Percentiles rank a stretch among this genome's conserved stretches.
Conservation (phyloP, 345 rosid species). For the Eucalyptus globulus region DNA sequence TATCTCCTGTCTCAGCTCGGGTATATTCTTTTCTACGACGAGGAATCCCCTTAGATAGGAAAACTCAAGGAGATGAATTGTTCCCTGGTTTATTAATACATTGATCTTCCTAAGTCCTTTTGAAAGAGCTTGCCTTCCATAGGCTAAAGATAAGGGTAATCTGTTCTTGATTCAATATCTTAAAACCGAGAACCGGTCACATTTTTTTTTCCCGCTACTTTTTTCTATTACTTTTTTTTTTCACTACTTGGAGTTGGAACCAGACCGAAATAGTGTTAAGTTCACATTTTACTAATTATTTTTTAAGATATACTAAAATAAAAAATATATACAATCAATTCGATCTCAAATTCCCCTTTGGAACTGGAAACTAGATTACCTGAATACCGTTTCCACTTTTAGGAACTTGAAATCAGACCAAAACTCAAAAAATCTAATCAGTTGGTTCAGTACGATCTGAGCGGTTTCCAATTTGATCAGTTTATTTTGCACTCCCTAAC, state of each 20-base stretch:
- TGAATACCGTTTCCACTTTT: no score
- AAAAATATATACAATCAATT: accelerated
- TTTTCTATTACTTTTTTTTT: no score
- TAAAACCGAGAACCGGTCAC: accelerated
- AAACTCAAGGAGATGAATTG: background rate
- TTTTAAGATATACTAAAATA: no score
- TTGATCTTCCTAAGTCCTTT: background rate
- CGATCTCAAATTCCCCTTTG: accelerated
- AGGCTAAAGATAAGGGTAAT: background rate
- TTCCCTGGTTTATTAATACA: background rate
- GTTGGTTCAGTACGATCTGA: no score
- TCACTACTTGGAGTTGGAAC: no score
- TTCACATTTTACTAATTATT: no score
- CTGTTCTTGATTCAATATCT: no score
- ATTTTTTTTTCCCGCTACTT: no score
- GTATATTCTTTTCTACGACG: background rate
- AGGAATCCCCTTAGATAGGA: background rate
- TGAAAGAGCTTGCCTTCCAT: background rate
- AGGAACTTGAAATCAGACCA: accelerated
- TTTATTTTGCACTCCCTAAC: no score
- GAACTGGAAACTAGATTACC: no score
- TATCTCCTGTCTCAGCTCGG: background rate
- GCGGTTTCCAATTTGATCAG: accelerated
- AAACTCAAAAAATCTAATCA: no score
- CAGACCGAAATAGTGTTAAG: accelerated